Conservation (phyloP, 2,329 filamentous ascomycete genomes). For the Aspergillus nomiae region DNA sequence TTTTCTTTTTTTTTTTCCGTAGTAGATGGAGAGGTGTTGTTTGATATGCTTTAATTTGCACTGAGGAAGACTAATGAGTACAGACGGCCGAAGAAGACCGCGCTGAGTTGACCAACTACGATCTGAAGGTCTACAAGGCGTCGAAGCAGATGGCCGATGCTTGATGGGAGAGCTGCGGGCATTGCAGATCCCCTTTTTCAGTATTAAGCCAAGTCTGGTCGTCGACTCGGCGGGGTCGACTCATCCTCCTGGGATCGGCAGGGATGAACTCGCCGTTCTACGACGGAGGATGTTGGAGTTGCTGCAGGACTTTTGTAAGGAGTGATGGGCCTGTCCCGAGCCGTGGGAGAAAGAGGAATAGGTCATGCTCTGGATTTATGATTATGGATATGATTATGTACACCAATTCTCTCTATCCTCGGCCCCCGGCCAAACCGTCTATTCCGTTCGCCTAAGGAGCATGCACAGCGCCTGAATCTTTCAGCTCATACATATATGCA, state of each 20-base stretch:
- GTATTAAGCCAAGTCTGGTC: slow-evolving; percentile 44
- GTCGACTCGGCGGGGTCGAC: neutral
- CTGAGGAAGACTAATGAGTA: neutral
- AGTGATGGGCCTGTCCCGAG: slow-evolving; percentile 23
- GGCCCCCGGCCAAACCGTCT: slow-evolving; percentile 16
- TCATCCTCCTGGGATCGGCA: neutral
- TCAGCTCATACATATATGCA: neutral
- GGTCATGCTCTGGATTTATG: neutral
- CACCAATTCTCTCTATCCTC: slow-evolving; percentile 21
- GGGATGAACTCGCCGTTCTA: slow-evolving; percentile 30
- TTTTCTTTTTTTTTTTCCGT: neutral
- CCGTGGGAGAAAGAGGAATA: neutral
- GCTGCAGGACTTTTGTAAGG: slow-evolving; percentile 53
- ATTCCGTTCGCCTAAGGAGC: slow-evolving; percentile 20
- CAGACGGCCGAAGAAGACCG: slow-evolving; percentile 52
- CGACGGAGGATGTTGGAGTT: slow-evolving; percentile 53
- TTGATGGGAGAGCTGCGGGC: slow-evolving; percentile 58
- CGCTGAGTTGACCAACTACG: slow-evolving; percentile 60
- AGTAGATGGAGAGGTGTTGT: neutral
- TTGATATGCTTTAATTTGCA: neutral
- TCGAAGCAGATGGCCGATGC: slow-evolving; percentile 61
- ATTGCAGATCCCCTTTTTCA: slow-evolving; percentile 65
- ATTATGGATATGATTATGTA: slow-evolving; percentile 25
- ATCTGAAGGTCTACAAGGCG: slow-evolving; percentile 64
- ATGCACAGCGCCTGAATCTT: slow-evolving; percentile 10